Evolutionary conservation across 352 stramenopile genomes (phyloP), one percentile per base, ranked within the genome.

Genomic region (Phytophthora meadii): DNA sequence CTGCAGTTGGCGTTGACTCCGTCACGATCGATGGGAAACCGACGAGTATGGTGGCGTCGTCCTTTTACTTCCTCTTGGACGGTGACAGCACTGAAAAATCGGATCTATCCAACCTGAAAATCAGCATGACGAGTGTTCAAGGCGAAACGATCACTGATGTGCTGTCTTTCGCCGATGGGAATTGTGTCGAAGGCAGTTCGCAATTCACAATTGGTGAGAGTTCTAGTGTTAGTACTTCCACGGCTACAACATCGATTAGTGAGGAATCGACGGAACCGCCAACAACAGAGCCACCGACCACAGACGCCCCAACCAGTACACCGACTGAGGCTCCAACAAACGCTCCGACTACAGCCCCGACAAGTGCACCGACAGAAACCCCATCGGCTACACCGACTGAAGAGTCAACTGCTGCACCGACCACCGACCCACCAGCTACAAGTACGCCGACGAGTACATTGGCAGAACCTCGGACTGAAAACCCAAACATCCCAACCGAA

Each of bases 1-100:
- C 34, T 14, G 41, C 41, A 34, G 56, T 48, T 25, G 56, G 63
- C 4, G 63, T 71, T 4, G 39, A 57, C 2, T 61, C 39, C 28
- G 63, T 71, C 37, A 57, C 22, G 3, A 67, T 71, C 12, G 45
- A 71, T 57, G 56, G 37, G 2, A 67, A 61, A 19, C 48, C 49
- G 14, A 88, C 81, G 15, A 77, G 54, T 14, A 89, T 92, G 83
- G 81, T 92, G 4, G 65, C 75, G 36, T 92, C 81, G 39, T 79
- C 79, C 4, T 92, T 80, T 36, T 92, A 89, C 45, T 91, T 88
- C 44, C 45, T 88, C 8, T 36, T 76, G 11, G 73, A 90, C 47
- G 76, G 68, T 42, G 61, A 80, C 8, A 86, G 74, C 36, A 32
- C 64, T 2, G 52, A 41, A 1, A 61, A 76, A 39, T 71, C 61